Base-by-base conservation (phyloP, 768 basidiomycete species). In the Stropharia rugosoannulata region DNA sequence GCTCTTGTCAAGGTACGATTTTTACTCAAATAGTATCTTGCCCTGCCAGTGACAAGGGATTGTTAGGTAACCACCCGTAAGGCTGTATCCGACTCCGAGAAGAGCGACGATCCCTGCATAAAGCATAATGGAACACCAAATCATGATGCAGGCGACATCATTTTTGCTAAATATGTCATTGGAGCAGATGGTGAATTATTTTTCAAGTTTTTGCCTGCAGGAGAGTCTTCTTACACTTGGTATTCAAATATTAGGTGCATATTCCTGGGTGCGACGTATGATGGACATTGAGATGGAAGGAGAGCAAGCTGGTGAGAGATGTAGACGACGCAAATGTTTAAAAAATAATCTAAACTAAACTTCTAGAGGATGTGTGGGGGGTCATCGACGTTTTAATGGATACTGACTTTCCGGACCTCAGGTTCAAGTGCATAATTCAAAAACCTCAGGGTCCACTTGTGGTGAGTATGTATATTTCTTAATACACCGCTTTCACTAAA, bases 351-450 rank as follows among this genome's bases (percentile, higher is more conserved):
- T 15, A 39, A 40, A 22, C 36, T 40, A 8, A 16, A 3, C 8
- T 7, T 29, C 27, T 16, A 57, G 56, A 57, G 51, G 56, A 57
- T 52, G 56, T 53, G 7, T 57, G 56, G 56, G 56, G 56, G n/a
- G 56, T 57, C n/a, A 51, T 57, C 15, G 56, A 57, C 18, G 51
- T 53, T n/a, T 27, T 46, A 2, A 27, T 57, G 13, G 39, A 53
- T 7, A 57, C 56, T 7, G 56, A 57, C n/a, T 47, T 57, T 37
- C 56, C 51, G 4, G 56, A 57, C 45, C 41, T 35, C 32, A 39
- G 56, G 11, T 57, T 57, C 46, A 57, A 57, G 18, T 57, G 56
- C 22, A 47, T 57, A 4, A 46, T 57, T 7, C 56, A 53, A 46
- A 51, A 45, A 4, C 32, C 19, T n/a, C 53, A 51, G 32, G 56